phyloP scores from a whole-genome alignment of 805 yeast genomes.

The Ogataea minuta region DNA sequence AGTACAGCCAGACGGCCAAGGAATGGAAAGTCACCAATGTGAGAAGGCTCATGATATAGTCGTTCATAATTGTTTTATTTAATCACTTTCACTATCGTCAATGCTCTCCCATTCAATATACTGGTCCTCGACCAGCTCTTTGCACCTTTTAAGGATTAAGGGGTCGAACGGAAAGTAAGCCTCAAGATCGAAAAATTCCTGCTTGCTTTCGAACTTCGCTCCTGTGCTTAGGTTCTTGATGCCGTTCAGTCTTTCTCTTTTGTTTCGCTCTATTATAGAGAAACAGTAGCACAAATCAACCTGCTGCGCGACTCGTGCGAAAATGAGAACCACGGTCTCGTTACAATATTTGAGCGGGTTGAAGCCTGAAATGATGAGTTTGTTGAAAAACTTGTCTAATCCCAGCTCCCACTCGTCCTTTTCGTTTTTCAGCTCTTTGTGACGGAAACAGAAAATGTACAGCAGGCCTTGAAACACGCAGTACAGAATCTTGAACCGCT shows the following conservation, averaged over 20 bases:
- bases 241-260: conserved; percentile 60
- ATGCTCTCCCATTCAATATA: conserved; percentile 85
- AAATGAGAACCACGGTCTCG: conserved; percentile 88
- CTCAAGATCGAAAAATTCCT: conserved; percentile 84
- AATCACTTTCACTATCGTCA: conserved; percentile 44
- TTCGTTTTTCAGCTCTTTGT: conserved; percentile 47
- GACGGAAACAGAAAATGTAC: conserved; percentile 90
- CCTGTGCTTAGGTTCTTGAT: conserved; percentile 27
- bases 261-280: conserved; percentile 87
- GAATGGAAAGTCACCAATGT: conserved; percentile 76
- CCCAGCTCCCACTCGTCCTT: conserved; percentile 68
- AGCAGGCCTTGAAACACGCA: conserved; percentile 87
- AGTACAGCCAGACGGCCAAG: conserved; percentile 52
- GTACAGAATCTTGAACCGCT: conserved; percentile 82
- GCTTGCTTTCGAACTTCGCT: conserved; percentile 42
- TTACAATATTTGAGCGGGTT: conserved; percentile 93
- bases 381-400: conserved; percentile 82
- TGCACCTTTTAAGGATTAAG: conserved; percentile 62
- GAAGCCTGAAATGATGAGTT: conserved; percentile 81
- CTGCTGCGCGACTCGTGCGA: conserved; percentile 88
- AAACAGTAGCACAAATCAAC: conserved; percentile 91
- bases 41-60: conserved; percentile 64
- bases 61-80: conserved; percentile 1
- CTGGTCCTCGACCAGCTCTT: conserved; percentile 49
- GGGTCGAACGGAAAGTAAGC: conserved; percentile 99